Evolutionary conservation across 352 stramenopile genomes (phyloP), one percentile per base, ranked within the genome.

Genomic region (Pythium periplocum): DNA sequence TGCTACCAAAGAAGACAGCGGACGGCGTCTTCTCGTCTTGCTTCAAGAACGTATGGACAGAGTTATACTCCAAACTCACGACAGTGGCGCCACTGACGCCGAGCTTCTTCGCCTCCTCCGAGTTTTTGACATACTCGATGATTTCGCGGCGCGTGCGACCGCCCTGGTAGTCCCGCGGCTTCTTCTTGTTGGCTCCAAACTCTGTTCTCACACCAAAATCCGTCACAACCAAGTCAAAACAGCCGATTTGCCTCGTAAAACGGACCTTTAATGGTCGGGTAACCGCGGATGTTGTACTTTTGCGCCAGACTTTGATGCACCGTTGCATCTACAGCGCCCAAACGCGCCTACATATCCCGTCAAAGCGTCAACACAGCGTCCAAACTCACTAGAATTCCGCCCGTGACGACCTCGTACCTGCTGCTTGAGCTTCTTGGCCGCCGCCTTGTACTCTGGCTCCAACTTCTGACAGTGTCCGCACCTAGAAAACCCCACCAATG

Each of bases 381-480:
- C 17, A 26, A 26, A 26, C 17, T 26, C 17, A 26, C 17, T 26
- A 26, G 17, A 26, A 26, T 26, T 26, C 17, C 17, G 17, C 17
- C 51, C 7, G 51, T 11, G 9, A 34, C 36, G 8, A 12, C 40
- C 4, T 43, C 62, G 26, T 62, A 90, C 81, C 50, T 87, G 68
- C 46, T 80, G 76, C 59, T 89, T 90, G 30, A 97, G 73, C 53
- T 91, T 86, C 64, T 87, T 90, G 6, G 90, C 90, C 0, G 88
- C 86, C 8, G 67, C 65, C 59, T 95, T 90, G 73, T 82, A 98
- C 63, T 97, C 81, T 0, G 90, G 90, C 51, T 92, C 83, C 11
- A 98, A 66, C 35, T 83, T 66, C 67, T 97, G 87, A 68, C 91
- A 98, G 66, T 98, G 91, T 1, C 91, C 91, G 49, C 89, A 97